Evolutionary conservation across 345 rosid genomes (phyloP).

Genomic region (Acer saccharum): DNA sequence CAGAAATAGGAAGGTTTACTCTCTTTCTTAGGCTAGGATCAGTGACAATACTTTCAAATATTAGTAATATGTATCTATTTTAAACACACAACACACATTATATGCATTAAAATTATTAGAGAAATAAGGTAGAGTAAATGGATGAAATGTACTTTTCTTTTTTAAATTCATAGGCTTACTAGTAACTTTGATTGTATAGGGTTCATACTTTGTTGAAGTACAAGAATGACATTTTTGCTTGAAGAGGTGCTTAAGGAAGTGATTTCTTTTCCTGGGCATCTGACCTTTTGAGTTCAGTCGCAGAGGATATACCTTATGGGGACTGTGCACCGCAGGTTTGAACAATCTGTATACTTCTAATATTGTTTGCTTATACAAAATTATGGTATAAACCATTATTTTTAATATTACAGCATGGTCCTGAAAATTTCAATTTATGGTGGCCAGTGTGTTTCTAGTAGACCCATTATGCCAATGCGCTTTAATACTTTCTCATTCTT

Average conservation of each 20-base stretch:
- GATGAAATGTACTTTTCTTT: not conserved
- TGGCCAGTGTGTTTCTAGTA: not conserved
- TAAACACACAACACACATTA: not conserved
- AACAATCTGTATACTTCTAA: not conserved
- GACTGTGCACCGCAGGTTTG: constrained; percentile 67
- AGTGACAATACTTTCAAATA: not conserved
- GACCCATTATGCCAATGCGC: not conserved
- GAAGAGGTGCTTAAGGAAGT: constrained; percentile 32
- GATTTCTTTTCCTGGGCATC: constrained; percentile 20
- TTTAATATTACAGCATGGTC: constrained; percentile 9
- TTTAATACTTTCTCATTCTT: not conserved
- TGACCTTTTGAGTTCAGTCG: constrained; percentile 29
- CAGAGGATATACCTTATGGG: constrained; percentile 44
- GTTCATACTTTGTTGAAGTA: constrained; percentile 12
- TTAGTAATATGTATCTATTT: not conserved
- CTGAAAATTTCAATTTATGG: not conserved
- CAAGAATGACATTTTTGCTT: constrained; percentile 32
- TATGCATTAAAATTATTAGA: not conserved
- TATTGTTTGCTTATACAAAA: constrained; percentile 2
- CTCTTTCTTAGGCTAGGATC: not conserved
- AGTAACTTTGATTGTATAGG: constrained; percentile 6
- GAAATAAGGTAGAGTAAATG: not conserved
- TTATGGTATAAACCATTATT: not conserved
- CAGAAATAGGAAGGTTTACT: not conserved
- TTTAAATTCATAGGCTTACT: not conserved